phyloP scores from a whole-genome alignment of 176 grass and related monocot species.

The Pontederia paniculata region DNA sequence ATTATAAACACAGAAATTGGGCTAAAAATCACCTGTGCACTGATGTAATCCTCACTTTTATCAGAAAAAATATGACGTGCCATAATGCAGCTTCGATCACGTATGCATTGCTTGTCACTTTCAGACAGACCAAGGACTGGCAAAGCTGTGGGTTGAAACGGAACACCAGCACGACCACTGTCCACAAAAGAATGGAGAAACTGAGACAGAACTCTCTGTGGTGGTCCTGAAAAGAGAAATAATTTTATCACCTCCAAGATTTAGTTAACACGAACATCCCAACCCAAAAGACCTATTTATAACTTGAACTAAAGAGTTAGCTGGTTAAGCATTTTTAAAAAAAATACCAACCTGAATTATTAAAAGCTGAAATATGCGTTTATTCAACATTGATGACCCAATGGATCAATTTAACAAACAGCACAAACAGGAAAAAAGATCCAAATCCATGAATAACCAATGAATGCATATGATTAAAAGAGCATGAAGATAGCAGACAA shows the following conservation, averaged over 20 bases:
- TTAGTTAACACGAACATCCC: neutral
- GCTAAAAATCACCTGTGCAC: conserved; percentile 44
- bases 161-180: conserved; percentile 78
- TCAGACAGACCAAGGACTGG: conserved; percentile 95
- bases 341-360: too few relatives aligned
- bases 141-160: conserved; percentile 71
- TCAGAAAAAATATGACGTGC: conserved; percentile 90
- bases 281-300: too few relatives aligned
- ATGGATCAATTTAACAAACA: too few relatives aligned
- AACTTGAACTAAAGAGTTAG: conserved; percentile 18
- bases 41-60: conserved; percentile 92
- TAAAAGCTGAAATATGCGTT: too few relatives aligned
- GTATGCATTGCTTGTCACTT: conserved; percentile 89
- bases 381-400: too few relatives aligned
- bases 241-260: neutral
- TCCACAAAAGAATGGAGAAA: conserved; percentile 79
- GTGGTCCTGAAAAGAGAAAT: conserved; percentile 58
- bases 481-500: too few relatives aligned
- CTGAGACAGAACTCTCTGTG: conserved; percentile 77
- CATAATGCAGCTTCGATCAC: conserved; percentile 98
- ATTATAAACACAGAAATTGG: neutral
- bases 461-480: too few relatives aligned
- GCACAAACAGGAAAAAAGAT: too few relatives aligned
- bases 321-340: neutral
- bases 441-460: too few relatives aligned